These are phyloP conservation scores for Saccharomyces hybrid DNA, from an alignment of 1,139 yeast species.

Conservation along the genomic window DNA sequence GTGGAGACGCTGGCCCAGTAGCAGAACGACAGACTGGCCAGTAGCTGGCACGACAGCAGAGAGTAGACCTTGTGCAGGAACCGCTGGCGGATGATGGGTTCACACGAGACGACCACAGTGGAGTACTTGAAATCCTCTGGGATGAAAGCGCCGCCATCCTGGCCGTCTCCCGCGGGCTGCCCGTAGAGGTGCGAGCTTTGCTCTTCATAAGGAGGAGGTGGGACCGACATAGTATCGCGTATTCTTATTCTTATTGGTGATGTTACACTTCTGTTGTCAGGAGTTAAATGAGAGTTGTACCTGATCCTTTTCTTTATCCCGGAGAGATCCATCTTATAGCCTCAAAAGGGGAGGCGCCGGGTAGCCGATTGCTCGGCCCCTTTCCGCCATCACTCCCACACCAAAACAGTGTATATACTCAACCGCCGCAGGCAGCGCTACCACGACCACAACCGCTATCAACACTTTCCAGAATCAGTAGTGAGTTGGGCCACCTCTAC, in stretches of 20 bases:
- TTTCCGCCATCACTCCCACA: neutral
- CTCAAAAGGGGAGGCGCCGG: neutral
- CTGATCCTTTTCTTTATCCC: neutral
- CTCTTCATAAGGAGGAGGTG: conserved; percentile 3
- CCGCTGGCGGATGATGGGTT: conserved; percentile 63
- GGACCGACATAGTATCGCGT: neutral
- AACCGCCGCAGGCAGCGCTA: neutral
- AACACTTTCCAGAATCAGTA: neutral
- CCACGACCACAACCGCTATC: neutral
- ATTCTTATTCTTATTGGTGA: neutral
- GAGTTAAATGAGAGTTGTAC: neutral
- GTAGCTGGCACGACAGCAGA: conserved; percentile 56
- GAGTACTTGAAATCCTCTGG: conserved; percentile 84
- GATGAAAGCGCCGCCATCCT: conserved; percentile 35
- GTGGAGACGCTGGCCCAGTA: conserved; percentile 29
- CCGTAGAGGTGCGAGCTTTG: conserved; percentile 6
- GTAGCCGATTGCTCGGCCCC: neutral
- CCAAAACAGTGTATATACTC: neutral
- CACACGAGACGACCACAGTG: conserved; percentile 71
- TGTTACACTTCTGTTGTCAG: neutral
- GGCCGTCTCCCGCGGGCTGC: conserved; percentile 21
- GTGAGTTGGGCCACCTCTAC: neutral
- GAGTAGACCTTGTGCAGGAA: conserved; percentile 77
- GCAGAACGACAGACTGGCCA: conserved; percentile 56
- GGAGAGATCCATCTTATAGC: neutral